Base-by-base conservation (phyloP, 148 eudicot genomes). In the Amaranthus cruentus region DNA sequence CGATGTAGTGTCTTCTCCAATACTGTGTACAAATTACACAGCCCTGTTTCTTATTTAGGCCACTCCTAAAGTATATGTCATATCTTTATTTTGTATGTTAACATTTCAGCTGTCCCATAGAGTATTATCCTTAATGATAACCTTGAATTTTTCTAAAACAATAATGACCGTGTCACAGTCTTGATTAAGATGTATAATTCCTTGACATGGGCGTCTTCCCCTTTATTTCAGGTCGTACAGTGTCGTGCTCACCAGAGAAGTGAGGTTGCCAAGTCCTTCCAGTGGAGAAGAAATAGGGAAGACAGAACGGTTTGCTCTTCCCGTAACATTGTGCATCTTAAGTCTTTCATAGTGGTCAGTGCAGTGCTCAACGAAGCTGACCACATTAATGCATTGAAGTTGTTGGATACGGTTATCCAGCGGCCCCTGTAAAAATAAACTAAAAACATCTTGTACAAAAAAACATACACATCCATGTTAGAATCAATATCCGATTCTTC, bases 401-500 rank as follows among this genome's bases (percentile, higher is more conserved):
- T 74, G 84, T 90, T 60, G 81, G 91, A 80, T 48, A 88, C 66
- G 15, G 96, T 91, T 79, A 88, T 86, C 90, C 77, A 82, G 91
- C 82, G 54, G 70, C 83, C 38, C 75, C 65, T 84, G 54, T 72
- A 73, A 74, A 77, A 78, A 81, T 70, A 81, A 77, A 78, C 79
- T 70, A 81, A 79, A 66, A 47, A 46, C 72, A 62, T 59, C 47
- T 50, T 82, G 87, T 80, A 83, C 74, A 85, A 83, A 85, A 73
- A 83, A 85, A 73, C 78, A 76, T 69, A 68, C 76, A 72, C 76
- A 42, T 72, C 64, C 69, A 55, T 72, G 73, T 78, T 77, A 86
- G 96, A 87, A 88, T 90, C 97, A 92, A 86, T 75, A 82, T 90
- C 86, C 88, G 97, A 88, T 92, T 92, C 96, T 87, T 83, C 78